phyloP scores from a whole-genome alignment of 805 yeast genomes.

The Starmerella apis region DNA sequence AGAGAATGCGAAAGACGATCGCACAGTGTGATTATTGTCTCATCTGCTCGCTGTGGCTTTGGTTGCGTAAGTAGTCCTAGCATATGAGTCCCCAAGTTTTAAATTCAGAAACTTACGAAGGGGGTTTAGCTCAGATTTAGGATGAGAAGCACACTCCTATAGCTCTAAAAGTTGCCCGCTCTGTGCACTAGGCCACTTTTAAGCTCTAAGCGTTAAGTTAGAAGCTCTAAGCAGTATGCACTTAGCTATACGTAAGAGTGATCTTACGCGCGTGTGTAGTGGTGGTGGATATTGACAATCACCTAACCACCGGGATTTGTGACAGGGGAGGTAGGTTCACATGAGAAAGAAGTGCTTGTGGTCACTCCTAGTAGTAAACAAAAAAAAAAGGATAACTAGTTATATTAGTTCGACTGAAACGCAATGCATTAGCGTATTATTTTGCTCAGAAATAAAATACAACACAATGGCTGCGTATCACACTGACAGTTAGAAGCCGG shows the following conservation, averaged over 20 bases:
- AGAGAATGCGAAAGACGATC: constrained; percentile 79
- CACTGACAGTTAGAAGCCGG: not conserved
- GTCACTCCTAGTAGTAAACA: too few relatives aligned
- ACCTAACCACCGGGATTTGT: not conserved
- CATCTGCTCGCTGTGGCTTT: constrained; percentile 54
- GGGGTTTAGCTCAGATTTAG: not conserved
- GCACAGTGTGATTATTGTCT: constrained; percentile 77
- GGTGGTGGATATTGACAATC: not conserved
- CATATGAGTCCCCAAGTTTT: constrained; percentile 11
- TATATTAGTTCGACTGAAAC: too few relatives aligned
- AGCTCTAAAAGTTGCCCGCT: too few relatives aligned
- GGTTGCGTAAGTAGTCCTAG: constrained; percentile 39
- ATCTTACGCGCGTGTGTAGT: not conserved
- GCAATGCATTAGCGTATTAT: too few relatives aligned
- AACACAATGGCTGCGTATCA: not conserved
- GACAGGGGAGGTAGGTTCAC: too few relatives aligned
- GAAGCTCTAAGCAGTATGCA: not conserved
- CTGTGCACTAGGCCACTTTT: too few relatives aligned
- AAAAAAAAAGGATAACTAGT: too few relatives aligned
- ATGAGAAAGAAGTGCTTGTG: too few relatives aligned
- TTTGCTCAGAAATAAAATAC: too few relatives aligned
- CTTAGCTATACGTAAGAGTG: not conserved
- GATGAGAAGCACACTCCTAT: too few relatives aligned
- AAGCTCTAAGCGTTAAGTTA: too few relatives aligned
- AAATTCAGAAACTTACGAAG: not conserved